phyloP scores from a whole-genome alignment of 169 alveolate species.

The Pseudocohnilembus persalinus region DNA sequence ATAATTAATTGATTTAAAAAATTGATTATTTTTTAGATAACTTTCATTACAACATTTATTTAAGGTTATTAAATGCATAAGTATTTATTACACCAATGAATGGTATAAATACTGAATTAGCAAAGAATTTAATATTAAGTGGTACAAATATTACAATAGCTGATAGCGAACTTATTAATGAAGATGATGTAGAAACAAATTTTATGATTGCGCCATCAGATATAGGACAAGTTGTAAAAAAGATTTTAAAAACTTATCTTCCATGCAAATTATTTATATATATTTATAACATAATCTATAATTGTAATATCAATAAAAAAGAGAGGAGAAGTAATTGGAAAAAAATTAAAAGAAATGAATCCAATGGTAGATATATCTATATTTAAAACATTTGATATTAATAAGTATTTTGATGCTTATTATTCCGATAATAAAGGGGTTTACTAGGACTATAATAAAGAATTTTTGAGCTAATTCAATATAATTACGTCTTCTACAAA shows the following conservation, averaged over 20 bases:
- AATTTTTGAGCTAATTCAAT: background rate
- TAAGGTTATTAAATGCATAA: conserved; percentile 29
- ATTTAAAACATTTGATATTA: background rate
- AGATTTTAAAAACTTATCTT: no score
- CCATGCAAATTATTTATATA: background rate
- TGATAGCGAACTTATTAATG: conserved; percentile 13
- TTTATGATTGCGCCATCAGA: conserved; percentile 19
- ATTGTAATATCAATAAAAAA: no score
- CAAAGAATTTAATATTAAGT: conserved; percentile 38
- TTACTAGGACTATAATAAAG: background rate
- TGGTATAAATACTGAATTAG: conserved; percentile 42
- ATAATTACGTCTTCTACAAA: conserved; percentile 22
- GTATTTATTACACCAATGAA: conserved; percentile 22
- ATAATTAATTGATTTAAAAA: background rate
- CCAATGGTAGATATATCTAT: conserved; percentile 31
- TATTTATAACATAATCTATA: no score
- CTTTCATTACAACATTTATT: background rate
- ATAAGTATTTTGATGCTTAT: background rate
- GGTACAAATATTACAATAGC: conserved; percentile 38
- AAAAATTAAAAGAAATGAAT: conserved; percentile 37
- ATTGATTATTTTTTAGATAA: background rate
- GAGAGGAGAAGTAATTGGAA: conserved; percentile 43
- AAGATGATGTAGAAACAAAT: conserved; percentile 41
- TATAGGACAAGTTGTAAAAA: conserved; percentile 40
- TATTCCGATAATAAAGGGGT: background rate